Evolutionary conservation across 495 filamentous ascomycete genomes (phyloP), one percentile per base, ranked within the genome.

Genomic region (Bombardia bombarda): DNA sequence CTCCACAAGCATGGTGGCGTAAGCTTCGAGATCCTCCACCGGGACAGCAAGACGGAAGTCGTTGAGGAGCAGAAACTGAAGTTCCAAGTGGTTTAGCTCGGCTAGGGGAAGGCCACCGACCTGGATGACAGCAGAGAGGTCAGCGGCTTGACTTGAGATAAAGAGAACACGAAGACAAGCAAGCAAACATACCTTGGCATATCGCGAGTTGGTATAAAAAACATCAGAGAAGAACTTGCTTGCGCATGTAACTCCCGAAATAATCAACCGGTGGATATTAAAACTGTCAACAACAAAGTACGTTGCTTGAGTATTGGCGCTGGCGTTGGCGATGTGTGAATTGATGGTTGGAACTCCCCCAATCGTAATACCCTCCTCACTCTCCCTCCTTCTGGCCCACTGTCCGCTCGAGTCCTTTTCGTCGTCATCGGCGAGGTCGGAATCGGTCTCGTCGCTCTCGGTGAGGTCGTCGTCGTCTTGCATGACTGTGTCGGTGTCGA

Each of bases 171-270:
- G 3, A 33, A 12, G 14, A 24, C 24, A 36, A 38, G n/a, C n/a
- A n/a, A n/a, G n/a, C n/a, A n/a, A 39, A 40, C 72, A 49, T 77
- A 95, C 92, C 84, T 97, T 99, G 47, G 93, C 92, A 62, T 99
- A 99, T 77, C 92, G 74, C 34, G 93, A 97, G 66, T 99, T 99
- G 14, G 92, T 99, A 56, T 97, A 99, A 55, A 99, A 99, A 32
- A 97, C 88, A 69, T 99, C 92, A 3, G 90, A 96, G 63, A 99
- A 99, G 73, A 97, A 99, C 68, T 99, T 99, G 76, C 90, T 95
- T 9, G 93, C 90, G 63, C 93, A 97, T 13, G 92, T 97, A 35
- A 99, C 93, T 17, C 90, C 92, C 7, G 92, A 89, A 62, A 99
- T 99, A 34, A 97, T 90, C 41, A 99, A 69, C 21, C 92, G 82